These are phyloP conservation scores for Lavandula angustifolia DNA, from an alignment of 257 asterid species.

Conservation along the genomic window DNA sequence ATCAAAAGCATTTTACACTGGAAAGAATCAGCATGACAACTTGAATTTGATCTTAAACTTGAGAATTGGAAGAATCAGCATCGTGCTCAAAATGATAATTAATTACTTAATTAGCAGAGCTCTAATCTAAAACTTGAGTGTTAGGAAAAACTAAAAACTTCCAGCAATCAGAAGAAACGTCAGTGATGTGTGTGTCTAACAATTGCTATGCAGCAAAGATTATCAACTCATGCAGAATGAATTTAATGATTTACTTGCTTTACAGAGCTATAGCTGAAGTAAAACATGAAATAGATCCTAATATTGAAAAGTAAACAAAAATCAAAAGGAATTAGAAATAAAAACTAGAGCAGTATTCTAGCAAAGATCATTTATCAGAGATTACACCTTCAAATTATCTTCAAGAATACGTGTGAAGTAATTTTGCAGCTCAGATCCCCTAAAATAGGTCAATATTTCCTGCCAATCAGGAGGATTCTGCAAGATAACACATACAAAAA, in stretches of 20 bases:
- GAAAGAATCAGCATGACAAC: background rate
- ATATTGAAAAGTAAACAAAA: background rate
- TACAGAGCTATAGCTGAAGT: too few species aligned
- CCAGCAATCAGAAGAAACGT: background rate
- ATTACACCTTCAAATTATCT: slow-evolving; percentile 83
- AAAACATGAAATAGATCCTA: background rate
- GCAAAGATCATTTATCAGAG: slow-evolving; percentile 18
- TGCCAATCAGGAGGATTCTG: slow-evolving; percentile 99
- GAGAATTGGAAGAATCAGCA: too few species aligned
- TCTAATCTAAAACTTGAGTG: background rate
- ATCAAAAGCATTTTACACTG: background rate
- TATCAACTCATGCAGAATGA: too few species aligned
- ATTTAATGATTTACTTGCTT: too few species aligned
- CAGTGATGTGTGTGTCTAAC: background rate
- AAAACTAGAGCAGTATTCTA: background rate
- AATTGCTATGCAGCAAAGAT: background rate
- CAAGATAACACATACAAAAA: slow-evolving; percentile 33
- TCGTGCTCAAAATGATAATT: too few species aligned
- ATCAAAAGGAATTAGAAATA: background rate
- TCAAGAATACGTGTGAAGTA: slow-evolving; percentile 95
- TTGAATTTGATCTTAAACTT: slow-evolving; percentile 3
- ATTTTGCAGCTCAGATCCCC: slow-evolving; percentile 98
- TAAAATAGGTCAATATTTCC: slow-evolving; percentile 91
- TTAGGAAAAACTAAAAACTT: background rate
- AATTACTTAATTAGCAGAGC: too few species aligned